phyloP scores from a whole-genome alignment of 345 rosid species.

The Boechera retrofracta region DNA sequence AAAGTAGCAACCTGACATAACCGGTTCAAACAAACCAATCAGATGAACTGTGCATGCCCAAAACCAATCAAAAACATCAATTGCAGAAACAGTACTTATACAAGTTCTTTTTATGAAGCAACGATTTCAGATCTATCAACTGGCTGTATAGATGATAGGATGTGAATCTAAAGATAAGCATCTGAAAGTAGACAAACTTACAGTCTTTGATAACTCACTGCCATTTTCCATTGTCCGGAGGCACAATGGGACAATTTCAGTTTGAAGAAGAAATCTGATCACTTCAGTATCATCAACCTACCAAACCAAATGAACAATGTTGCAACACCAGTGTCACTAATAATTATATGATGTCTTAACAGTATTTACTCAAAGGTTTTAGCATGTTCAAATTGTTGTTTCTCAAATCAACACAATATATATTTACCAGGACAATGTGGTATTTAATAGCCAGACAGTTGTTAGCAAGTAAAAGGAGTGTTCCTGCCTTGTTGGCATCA shows the following conservation, averaged over 20 bases:
- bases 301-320: constrained; percentile 32
- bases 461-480: constrained; percentile 12
- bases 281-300: constrained; percentile 55
- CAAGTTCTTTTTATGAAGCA: constrained; percentile 1
- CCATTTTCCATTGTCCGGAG: constrained; percentile 60
- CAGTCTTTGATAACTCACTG: constrained; percentile 53
- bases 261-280: constrained; percentile 49
- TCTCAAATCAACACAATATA: constrained; percentile 20
- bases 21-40: constrained; percentile 1
- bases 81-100: constrained; percentile 17
- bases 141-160: constrained; percentile 14
- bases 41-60: constrained; percentile 10
- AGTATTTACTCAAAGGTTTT: constrained; percentile 28
- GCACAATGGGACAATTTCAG: constrained; percentile 55
- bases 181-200: constrained; percentile 45
- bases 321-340: constrained; percentile 16
- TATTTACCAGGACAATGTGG: constrained; percentile 21
- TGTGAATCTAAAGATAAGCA: constrained; percentile 27
- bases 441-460: constrained; percentile 2
- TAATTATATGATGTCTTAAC: constrained; percentile 7
- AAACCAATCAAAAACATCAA: constrained; percentile 22
- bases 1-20: constrained; percentile 88
- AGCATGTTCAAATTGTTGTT: constrained; percentile 19
- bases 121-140: constrained; percentile 12
- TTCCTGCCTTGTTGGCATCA: constrained; percentile 20